Evolutionary conservation across 352 stramenopile genomes (phyloP).

Genomic region (Blastocystis sp.): DNA sequence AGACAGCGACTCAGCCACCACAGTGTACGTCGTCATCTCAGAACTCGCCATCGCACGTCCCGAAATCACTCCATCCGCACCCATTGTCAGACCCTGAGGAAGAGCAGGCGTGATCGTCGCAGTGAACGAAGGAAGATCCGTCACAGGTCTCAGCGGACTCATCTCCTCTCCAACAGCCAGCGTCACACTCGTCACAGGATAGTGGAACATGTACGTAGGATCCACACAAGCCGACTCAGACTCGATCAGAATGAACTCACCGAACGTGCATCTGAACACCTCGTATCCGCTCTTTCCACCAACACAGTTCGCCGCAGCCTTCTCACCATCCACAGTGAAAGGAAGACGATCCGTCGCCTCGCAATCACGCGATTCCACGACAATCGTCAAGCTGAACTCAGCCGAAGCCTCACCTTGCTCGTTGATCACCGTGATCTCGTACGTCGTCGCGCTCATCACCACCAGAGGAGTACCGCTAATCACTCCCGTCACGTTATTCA

Average conservation of each 20-base stretch:
- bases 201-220: not conserved
- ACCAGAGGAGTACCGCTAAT: slow-evolving; percentile 8
- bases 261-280: not conserved
- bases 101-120: not conserved
- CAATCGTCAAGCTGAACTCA: not conserved
- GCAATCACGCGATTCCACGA: not conserved
- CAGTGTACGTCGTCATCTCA: not conserved
- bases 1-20: not conserved
- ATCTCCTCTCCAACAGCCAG: not conserved
- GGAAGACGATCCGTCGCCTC: not conserved
- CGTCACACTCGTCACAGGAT: not conserved
- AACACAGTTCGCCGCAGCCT: not conserved
- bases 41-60: not conserved
- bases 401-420: not conserved
- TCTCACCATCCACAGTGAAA: not conserved
- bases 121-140: not conserved
- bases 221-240: no score
- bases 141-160: not conserved
- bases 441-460: not conserved
- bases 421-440: not conserved
- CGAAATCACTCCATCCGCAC: not conserved
- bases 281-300: not conserved
- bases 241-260: not conserved
- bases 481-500: not conserved
- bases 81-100: not conserved